A percentile compares a stretch with the other conserved stretches of the same genome.
These are phyloP conservation scores for Zygosaccharomyces bailii DNA, from an alignment of 805 yeast species.

Conservation along the genomic window DNA sequence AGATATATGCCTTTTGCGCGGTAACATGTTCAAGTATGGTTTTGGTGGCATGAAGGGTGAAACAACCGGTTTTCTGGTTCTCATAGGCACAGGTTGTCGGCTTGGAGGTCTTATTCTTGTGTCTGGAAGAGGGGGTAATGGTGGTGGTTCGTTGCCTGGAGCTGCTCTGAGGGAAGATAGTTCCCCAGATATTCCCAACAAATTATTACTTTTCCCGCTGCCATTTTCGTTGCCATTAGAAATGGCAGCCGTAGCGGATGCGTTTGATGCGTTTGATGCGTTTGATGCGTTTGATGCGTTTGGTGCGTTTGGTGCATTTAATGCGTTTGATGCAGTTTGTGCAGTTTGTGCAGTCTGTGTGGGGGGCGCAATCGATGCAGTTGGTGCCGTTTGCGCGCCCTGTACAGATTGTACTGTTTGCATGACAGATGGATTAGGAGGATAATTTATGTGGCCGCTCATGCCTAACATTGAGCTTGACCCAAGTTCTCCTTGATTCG, in stretches of 20 bases:
- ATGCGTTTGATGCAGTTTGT: background rate
- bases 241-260: background rate
- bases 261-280: background rate
- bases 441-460: slow-evolving; percentile 14
- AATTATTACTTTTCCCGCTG: background rate
- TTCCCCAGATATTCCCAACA: slow-evolving; percentile 5
- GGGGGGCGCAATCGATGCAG: background rate
- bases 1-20: slow-evolving; percentile 29
- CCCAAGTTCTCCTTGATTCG: background rate
- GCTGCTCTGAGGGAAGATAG: slow-evolving; percentile 2
- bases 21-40: slow-evolving; percentile 26
- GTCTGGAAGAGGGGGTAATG: slow-evolving; percentile 17
- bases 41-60: slow-evolving; percentile 36
- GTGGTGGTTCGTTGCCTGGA: slow-evolving; percentile 9
- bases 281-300: background rate
- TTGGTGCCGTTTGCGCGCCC: background rate
- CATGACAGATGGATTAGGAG: background rate
- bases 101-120: slow-evolving; percentile 1
- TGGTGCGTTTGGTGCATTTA: background rate
- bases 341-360: background rate
- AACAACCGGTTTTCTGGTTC: slow-evolving; percentile 22
- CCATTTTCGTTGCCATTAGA: background rate
- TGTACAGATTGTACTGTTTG: background rate
- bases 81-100: slow-evolving; percentile 9
- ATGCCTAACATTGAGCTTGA: slow-evolving; percentile 14